These are phyloP conservation scores for Herpetomonas muscarum DNA, from an alignment of 208 protist genomes.

Conservation along the genomic window DNA sequence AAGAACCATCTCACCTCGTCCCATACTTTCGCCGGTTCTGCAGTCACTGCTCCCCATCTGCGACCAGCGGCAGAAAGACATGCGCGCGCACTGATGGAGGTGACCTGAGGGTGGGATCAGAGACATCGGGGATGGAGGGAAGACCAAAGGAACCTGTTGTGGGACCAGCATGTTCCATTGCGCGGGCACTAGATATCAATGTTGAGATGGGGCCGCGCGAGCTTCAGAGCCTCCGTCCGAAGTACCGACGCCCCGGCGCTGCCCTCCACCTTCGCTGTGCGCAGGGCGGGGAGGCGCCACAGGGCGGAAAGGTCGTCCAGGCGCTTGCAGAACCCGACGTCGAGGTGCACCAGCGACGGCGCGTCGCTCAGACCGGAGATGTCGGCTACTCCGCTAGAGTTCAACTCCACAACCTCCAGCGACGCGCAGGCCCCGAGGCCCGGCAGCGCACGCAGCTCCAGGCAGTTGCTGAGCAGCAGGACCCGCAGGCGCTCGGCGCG, in stretches of 20 bases:
- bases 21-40: too few relatives aligned
- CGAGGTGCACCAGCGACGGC: conserved; percentile 8
- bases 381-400: not conserved
- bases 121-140: too few relatives aligned
- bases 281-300: conserved; percentile 6
- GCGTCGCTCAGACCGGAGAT: conserved; percentile 6
- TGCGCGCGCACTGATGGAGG: too few relatives aligned
- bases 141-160: too few relatives aligned
- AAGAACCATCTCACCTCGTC: too few relatives aligned
- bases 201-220: too few relatives aligned
- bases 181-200: too few relatives aligned
- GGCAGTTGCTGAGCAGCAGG: conserved; percentile 8
- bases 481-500: conserved; percentile 6
- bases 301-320: conserved; percentile 5
- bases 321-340: conserved; percentile 18
- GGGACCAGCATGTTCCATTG: too few relatives aligned
- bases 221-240: not conserved
- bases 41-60: too few relatives aligned
- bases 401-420: conserved; percentile 6
- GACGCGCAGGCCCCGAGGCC: conserved; percentile 7
- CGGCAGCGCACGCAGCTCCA: conserved; percentile 3
- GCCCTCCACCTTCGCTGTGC: not conserved
- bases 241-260: conserved; percentile 9
- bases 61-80: too few relatives aligned
- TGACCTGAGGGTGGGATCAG: too few relatives aligned